Conservation (phyloP, 441 rosid species). For the Erodium moschatum region DNA sequence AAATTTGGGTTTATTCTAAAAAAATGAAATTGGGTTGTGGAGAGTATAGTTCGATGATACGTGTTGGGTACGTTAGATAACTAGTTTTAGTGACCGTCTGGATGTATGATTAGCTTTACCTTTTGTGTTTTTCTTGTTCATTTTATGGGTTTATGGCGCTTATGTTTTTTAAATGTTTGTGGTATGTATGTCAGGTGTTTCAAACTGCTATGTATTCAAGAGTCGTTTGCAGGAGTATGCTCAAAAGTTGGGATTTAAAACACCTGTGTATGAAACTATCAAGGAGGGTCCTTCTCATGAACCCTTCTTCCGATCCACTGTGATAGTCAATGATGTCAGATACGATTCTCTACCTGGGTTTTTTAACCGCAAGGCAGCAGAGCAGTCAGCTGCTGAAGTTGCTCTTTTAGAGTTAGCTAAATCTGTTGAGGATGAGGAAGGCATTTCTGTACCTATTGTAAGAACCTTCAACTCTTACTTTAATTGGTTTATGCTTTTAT, state of each 20-base stretch:
- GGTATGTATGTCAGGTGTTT: background rate
- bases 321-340: conserved; percentile 47
- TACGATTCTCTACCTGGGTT: conserved; percentile 76
- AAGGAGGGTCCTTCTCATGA: conserved; percentile 76
- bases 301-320: conserved; percentile 62
- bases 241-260: background rate
- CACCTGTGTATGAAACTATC: conserved; percentile 54
- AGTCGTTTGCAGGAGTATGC: background rate
- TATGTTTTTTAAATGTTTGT: background rate
- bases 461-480: conserved; percentile 25
- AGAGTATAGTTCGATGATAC: too few species aligned
- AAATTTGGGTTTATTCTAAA: too few species aligned
- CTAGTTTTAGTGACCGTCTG: background rate
- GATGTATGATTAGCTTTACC: background rate
- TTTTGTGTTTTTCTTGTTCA: background rate
- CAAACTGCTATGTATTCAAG: background rate
- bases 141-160: background rate
- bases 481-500: background rate
- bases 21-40: too few species aligned
- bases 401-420: conserved; percentile 66
- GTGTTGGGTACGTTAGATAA: background rate
- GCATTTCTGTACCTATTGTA: conserved; percentile 35
- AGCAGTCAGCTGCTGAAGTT: conserved; percentile 92
- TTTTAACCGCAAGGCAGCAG: conserved; percentile 82
- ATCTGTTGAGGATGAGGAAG: conserved; percentile 37